phyloP scores from a whole-genome alignment of 1,284 basidiomycete genomes.

The Rhodofomes roseus region DNA sequence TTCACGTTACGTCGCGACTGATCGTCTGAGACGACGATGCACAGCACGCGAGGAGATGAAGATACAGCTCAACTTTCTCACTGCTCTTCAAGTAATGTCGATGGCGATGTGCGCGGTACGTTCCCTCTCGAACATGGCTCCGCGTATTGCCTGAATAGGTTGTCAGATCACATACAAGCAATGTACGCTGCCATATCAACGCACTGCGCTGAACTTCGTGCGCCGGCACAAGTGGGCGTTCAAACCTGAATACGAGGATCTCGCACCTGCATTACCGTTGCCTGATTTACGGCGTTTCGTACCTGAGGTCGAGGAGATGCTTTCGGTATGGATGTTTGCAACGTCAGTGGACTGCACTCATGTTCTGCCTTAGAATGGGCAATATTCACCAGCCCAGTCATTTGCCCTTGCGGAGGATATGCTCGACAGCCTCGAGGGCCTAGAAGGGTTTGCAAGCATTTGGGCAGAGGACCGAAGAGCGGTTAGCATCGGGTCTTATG shows the following conservation, averaged over 20 bases:
- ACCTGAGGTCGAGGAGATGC: conserved; percentile 4
- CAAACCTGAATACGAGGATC: conserved; percentile 33
- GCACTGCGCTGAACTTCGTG: conserved; percentile 46
- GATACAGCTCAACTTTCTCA: conserved; percentile 47
- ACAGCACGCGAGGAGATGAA: conserved; percentile 40
- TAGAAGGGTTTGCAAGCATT: conserved; percentile 12
- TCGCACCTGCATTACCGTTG: conserved; percentile 13
- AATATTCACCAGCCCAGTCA: conserved; percentile 12
- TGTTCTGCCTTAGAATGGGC: conserved; percentile 8
- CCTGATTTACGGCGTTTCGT: conserved; percentile 14
- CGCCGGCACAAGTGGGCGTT: conserved; percentile 77
- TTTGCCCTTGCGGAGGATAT: conserved; percentile 15
- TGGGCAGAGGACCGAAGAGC: conserved; percentile 16
- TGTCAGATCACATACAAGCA: conserved; percentile 33
- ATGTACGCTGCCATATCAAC: conserved; percentile 30
- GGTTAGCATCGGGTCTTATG: neutral
- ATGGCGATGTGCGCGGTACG: conserved; percentile 37
- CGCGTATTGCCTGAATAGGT: neutral
- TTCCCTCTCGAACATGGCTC: conserved; percentile 19
- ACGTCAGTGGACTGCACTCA: neutral
- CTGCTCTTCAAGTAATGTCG: conserved; percentile 51
- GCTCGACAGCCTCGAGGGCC: conserved; percentile 10
- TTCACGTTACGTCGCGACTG: neutral
- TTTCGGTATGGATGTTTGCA: conserved; percentile 5
- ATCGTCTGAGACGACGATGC: neutral